phyloP scores from a whole-genome alignment of 208 protist species.

The Endotrypanum monterogeii region DNA sequence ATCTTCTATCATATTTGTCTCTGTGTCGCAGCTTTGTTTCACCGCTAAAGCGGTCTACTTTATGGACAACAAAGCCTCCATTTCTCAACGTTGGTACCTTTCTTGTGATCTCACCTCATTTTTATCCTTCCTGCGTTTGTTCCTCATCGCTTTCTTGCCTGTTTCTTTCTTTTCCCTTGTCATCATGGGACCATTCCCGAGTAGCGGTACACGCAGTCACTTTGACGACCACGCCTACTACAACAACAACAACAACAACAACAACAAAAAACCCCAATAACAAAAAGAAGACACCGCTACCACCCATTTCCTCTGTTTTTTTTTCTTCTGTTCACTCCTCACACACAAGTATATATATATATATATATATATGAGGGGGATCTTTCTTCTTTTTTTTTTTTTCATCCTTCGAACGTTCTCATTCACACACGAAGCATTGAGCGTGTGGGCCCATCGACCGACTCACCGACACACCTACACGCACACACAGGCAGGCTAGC shows the following conservation, averaged over 20 bases:
- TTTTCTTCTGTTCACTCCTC: too few species aligned
- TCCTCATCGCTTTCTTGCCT: too few species aligned
- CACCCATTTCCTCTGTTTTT: background rate
- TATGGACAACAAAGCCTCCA: too few species aligned
- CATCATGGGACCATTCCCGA: too few species aligned
- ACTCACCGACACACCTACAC: background rate
- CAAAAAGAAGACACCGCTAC: background rate
- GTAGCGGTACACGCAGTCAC: background rate
- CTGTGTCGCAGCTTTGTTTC: too few species aligned
- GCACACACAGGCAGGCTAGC: background rate
- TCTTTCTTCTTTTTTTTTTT: background rate
- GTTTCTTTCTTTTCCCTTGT: too few species aligned
- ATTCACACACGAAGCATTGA: too few species aligned
- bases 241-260: background rate
- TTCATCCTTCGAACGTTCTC: background rate
- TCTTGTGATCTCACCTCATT: background rate
- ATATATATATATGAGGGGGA: too few species aligned
- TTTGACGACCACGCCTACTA: background rate
- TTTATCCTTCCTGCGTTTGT: background rate
- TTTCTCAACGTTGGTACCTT: background rate
- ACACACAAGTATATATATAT: too few species aligned
- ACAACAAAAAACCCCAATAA: background rate
- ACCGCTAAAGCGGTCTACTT: too few species aligned
- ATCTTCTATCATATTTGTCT: too few species aligned
- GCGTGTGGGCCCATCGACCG: background rate